Percentiles rank a stretch among this genome's conserved stretches.
These are phyloP conservation scores for Paraleonurus japonicus DNA, from an alignment of 257 asterid genomes.

Conservation along the genomic window DNA sequence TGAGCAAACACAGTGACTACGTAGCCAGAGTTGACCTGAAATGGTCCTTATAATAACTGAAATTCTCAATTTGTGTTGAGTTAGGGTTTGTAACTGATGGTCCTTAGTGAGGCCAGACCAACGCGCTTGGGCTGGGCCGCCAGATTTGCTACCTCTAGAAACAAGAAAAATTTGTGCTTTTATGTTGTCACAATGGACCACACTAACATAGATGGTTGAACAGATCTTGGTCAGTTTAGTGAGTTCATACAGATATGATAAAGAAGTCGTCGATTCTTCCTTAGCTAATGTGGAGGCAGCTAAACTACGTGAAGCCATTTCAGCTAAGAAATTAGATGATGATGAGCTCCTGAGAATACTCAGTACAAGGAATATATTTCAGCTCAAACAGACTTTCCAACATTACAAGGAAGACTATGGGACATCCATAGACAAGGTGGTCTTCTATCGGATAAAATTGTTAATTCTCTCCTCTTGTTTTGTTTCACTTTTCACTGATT, in stretches of 20 bases:
- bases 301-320: conserved; percentile 45
- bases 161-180: not conserved
- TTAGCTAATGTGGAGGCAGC: conserved; percentile 61
- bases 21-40: not conserved
- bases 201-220: conserved; percentile 10
- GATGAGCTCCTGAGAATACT: conserved; percentile 54
- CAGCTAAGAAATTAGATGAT: conserved; percentile 40
- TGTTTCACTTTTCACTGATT: not conserved
- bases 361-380: conserved; percentile 57
- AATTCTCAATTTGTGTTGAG: not conserved
- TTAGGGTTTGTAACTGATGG: not conserved
- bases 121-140: not conserved
- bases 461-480: not conserved
- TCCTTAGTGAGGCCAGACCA: not conserved
- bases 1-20: too few species aligned
- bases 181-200: not conserved
- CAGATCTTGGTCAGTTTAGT: conserved; percentile 67
- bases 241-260: conserved; percentile 71
- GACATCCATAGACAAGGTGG: conserved; percentile 59
- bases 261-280: conserved; percentile 47
- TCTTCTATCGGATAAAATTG: not conserved
- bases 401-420: conserved; percentile 54
- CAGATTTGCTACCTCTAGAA: not conserved
- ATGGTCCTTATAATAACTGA: too few species aligned
- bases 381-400: conserved; percentile 68